Conservation (phyloP, 169 alveolate genomes). For the Plasmodium malariae region DNA sequence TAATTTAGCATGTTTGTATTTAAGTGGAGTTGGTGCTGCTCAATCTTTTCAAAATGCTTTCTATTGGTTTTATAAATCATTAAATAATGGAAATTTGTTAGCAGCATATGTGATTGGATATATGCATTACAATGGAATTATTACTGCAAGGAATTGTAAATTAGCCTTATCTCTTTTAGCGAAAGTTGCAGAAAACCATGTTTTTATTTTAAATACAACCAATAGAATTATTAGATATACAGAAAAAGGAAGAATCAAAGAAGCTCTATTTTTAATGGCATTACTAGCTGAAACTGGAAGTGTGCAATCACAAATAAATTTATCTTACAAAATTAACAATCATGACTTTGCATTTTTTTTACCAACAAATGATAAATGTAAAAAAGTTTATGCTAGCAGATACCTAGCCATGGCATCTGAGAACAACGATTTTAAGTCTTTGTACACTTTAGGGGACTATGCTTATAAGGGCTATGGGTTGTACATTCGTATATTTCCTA, state of each 20-base stretch:
- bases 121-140: conserved; percentile 72
- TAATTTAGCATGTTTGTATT: conserved; percentile 61
- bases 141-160: conserved; percentile 41
- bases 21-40: conserved; percentile 55
- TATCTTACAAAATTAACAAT: conserved; percentile 25
- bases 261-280: conserved; percentile 66
- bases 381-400: conserved; percentile 70
- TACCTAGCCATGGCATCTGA: conserved; percentile 74
- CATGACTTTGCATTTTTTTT: conserved; percentile 27
- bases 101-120: conserved; percentile 62
- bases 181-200: conserved; percentile 66
- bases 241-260: conserved; percentile 69
- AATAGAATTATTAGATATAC: conserved; percentile 59
- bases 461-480: conserved; percentile 62
- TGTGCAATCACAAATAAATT: conserved; percentile 43
- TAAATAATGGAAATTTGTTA: conserved; percentile 60
- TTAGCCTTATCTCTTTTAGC: conserved; percentile 54
- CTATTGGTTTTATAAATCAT: conserved; percentile 60
- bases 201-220: conserved; percentile 39
- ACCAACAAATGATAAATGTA: conserved; percentile 44
- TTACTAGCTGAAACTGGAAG: conserved; percentile 69
- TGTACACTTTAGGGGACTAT: conserved; percentile 62
- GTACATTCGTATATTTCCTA: conserved; percentile 20
- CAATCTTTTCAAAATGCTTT: conserved; percentile 66
- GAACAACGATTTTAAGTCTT: conserved; percentile 33